Evolutionary conservation across 768 basidiomycete genomes (phyloP), one percentile per base, ranked within the genome.

Genomic region (Boletus tomentosulus): DNA sequence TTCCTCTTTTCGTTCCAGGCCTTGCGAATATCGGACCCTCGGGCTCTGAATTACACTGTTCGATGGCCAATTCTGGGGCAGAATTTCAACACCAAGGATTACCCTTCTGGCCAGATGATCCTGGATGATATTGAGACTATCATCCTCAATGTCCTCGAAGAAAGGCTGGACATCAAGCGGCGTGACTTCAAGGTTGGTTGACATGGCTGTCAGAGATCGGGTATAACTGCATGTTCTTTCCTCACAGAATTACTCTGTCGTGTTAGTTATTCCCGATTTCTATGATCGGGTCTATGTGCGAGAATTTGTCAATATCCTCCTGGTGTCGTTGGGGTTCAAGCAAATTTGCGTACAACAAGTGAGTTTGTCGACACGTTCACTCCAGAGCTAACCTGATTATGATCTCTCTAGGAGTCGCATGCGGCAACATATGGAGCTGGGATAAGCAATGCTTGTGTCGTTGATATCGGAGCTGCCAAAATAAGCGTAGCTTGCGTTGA

Each of bases 381-480:
- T 25, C 27, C n/a, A 28, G 12, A 28, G 24, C 27, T 39, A 19
- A 50, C 15, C 16, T 44, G 31, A 15, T 22, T 12, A 8, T 31
- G 31, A 37, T 16, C 8, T 41, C 4, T 54, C 15, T 57, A 97
- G 92, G 95, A 97, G 76, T 88, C 92, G 4, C 76, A 96, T 38
- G 89, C 91, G 33, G 93, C 95, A 4, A 92, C 92, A 1, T 98
- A 95, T 66, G 95, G 95, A 22, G 94, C 96, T 7, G 96, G 96
- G 7, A 85, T 98, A 48, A 92, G 92, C 0, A 89, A 85, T 62
- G 97, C 95, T 11, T 98, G 97, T 63, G 91, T 99, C 5, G 89
- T 99, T 34, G 92, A 99, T 67, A 86, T 98, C 48, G 97, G 97
- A 3, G 89, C 96, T 12, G 78, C 76, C 15, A 82, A 78, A 51